These are phyloP conservation scores for Plasmodium blacklocki DNA, from an alignment of 169 alveolate genomes.

Conservation along the genomic window DNA sequence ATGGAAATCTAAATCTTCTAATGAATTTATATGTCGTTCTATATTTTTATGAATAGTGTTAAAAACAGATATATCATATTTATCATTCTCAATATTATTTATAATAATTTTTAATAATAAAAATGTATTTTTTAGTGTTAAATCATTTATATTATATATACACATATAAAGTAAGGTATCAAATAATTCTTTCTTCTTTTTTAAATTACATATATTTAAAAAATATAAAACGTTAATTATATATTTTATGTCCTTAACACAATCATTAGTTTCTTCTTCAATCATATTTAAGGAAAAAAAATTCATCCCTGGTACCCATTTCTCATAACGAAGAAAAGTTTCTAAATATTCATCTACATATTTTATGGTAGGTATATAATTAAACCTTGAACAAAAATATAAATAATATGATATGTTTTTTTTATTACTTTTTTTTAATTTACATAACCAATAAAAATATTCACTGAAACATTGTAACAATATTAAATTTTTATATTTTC, in stretches of 20 bases:
- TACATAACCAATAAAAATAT: slow-evolving; percentile 66
- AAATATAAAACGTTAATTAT: slow-evolving; percentile 31
- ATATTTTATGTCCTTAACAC: slow-evolving; percentile 42
- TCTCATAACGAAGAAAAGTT: slow-evolving; percentile 1
- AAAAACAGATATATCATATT: not conserved
- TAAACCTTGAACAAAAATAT: slow-evolving; percentile 26
- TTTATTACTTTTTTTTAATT: slow-evolving; percentile 32
- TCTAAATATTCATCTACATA: slow-evolving; percentile 32
- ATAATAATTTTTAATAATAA: slow-evolving; percentile 25
- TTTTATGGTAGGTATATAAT: slow-evolving; percentile 62
- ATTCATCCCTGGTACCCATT: not conserved
- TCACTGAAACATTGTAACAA: slow-evolving; percentile 64
- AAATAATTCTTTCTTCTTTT: slow-evolving; percentile 16
- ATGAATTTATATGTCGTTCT: slow-evolving; percentile 33
- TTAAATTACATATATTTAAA: slow-evolving; percentile 56
- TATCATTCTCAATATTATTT: slow-evolving; percentile 8
- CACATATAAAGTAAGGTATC: slow-evolving; percentile 49
- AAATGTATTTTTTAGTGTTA: slow-evolving; percentile 33
- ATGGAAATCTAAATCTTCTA: slow-evolving; percentile 14
- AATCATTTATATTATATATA: slow-evolving; percentile 31
- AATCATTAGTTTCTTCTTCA: slow-evolving; percentile 50
- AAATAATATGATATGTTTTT: slow-evolving; percentile 45
- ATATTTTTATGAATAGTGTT: slow-evolving; percentile 41
- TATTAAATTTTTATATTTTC: slow-evolving; percentile 47
- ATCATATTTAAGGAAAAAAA: slow-evolving; percentile 23